Evolutionary conservation across 225 moss, liverwort and hornwort species (phyloP).

Genomic region (Anthoceros angustus): DNA sequence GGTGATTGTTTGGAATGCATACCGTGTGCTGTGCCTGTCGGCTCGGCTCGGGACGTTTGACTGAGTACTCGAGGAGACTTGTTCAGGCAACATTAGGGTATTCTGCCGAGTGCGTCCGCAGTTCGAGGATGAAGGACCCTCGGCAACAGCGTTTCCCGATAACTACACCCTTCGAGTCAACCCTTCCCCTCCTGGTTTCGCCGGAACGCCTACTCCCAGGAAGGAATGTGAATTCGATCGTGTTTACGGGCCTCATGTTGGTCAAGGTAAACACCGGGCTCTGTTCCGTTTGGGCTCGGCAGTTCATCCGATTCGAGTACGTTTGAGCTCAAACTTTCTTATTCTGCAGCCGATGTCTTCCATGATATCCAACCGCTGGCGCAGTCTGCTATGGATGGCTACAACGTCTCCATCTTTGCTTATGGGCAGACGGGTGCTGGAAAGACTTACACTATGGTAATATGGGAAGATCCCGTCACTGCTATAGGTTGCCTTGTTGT

Average conservation of each 20-base stretch:
- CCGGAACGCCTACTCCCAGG: conserved; percentile 17
- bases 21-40: no score
- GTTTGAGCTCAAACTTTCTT: neutral
- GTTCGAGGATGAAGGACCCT: conserved; percentile 92
- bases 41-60: neutral
- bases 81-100: conserved; percentile 62
- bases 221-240: conserved; percentile 79
- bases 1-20: neutral
- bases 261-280: conserved; percentile 37
- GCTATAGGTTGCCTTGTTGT: neutral
- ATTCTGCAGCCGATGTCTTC: conserved; percentile 42
- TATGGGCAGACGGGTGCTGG: conserved; percentile 93
- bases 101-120: conserved; percentile 82
- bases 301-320: neutral
- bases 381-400: conserved; percentile 90
- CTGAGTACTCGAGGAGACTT: neutral
- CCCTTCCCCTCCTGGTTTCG: conserved; percentile 33
- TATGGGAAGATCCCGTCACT: conserved; percentile 5
- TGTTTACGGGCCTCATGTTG: conserved; percentile 77
- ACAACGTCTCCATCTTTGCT: conserved; percentile 77
- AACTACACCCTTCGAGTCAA: conserved; percentile 60
- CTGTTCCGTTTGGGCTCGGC: neutral
- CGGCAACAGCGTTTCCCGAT: conserved; percentile 64
- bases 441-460: conserved; percentile 79
- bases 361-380: conserved; percentile 77